Evolutionary conservation across 108 stramenopile genomes (phyloP).

Genomic region (Aurantiochytrium sp.): DNA sequence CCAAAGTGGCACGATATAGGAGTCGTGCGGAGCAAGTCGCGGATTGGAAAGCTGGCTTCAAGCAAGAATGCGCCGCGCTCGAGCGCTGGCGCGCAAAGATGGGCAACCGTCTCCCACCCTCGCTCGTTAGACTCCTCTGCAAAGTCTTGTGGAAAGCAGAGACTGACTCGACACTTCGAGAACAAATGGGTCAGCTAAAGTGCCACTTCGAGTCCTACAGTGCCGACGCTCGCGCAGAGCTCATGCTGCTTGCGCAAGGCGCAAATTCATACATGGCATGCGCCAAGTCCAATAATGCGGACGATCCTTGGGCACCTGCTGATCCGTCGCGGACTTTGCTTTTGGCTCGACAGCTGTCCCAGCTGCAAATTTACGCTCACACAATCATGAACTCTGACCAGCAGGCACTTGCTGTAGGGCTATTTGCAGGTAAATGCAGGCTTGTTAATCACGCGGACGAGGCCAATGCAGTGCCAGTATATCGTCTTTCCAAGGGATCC

Average conservation of each 20-base stretch:
- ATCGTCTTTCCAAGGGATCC: background rate
- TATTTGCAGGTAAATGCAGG: background rate
- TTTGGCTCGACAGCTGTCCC: background rate
- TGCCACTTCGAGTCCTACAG: background rate
- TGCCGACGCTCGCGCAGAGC: background rate
- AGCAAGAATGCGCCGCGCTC: background rate
- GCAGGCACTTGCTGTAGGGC: background rate
- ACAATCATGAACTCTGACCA: background rate
- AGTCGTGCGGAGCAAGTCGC: background rate
- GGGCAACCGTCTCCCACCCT: background rate
- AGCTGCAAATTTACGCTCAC: background rate
- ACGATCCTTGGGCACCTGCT: background rate
- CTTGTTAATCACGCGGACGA: background rate
- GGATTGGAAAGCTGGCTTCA: background rate
- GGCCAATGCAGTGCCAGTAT: background rate
- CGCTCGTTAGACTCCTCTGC: background rate
- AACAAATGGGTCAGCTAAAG: background rate
- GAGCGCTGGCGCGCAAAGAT: background rate
- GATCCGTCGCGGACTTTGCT: background rate
- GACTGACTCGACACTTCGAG: background rate
- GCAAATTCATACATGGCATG: background rate
- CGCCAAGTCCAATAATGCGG: background rate
- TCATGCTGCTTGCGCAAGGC: background rate
- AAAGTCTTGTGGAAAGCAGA: background rate
- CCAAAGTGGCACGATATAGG: background rate